phyloP scores from a whole-genome alignment of 345 rosid species.

The Arabidopsis arenosa region DNA sequence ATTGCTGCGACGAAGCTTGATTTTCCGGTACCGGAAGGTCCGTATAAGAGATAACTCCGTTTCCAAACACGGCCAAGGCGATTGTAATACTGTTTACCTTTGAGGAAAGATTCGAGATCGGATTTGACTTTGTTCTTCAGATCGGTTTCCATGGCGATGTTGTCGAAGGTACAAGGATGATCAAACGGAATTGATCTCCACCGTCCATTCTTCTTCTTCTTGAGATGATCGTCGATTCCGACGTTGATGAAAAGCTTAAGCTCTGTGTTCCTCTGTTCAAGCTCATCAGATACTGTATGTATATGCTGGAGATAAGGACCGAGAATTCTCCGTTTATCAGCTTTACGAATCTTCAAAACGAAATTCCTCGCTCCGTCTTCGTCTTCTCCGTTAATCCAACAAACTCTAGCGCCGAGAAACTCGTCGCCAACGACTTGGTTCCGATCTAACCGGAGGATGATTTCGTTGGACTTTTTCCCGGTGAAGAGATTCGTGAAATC shows the following conservation, averaged over 20 bases:
- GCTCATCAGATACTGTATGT: constrained; percentile 75
- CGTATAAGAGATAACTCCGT: constrained; percentile 72
- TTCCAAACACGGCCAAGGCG: constrained; percentile 84
- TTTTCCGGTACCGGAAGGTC: constrained; percentile 85
- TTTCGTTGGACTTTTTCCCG: constrained; percentile 63
- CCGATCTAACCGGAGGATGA: constrained; percentile 68
- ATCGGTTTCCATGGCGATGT: constrained; percentile 77
- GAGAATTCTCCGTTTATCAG: constrained; percentile 80
- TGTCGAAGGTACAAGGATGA: constrained; percentile 85
- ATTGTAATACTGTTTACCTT: constrained; percentile 71
- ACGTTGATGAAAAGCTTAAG: constrained; percentile 68
- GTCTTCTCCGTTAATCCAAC: constrained; percentile 65
- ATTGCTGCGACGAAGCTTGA: constrained; percentile 79
- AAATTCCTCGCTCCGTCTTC: constrained; percentile 42
- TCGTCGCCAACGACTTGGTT: constrained; percentile 69
- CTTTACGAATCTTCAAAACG: constrained; percentile 72
- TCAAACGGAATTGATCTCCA: constrained; percentile 83
- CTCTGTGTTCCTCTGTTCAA: constrained; percentile 61
- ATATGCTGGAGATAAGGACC: constrained; percentile 89
- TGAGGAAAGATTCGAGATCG: constrained; percentile 71
- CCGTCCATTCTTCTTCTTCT: constrained; percentile 45
- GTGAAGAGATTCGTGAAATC: constrained; percentile 85
- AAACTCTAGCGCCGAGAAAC: constrained; percentile 77
- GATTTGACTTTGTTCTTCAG: constrained; percentile 68
- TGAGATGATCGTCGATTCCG: neutral